Percentiles rank a stretch among this genome's conserved stretches.
Evolutionary conservation across 2,329 filamentous ascomycete species (phyloP).

Genomic region (Colletotrichum gloeosporioides): DNA sequence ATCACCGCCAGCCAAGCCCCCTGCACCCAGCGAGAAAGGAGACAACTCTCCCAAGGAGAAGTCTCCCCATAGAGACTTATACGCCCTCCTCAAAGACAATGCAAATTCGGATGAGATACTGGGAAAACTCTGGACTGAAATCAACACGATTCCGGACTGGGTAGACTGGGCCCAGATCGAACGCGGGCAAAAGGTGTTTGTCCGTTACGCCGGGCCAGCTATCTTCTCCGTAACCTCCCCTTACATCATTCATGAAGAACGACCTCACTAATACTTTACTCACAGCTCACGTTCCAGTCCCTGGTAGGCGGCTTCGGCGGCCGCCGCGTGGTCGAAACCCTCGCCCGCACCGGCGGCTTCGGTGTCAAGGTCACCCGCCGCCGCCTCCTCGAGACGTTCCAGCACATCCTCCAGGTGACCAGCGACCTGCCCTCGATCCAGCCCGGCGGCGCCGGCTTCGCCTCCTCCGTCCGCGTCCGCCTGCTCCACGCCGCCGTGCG

Average conservation of each 20-base stretch:
- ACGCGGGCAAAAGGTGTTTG: conserved; percentile 78
- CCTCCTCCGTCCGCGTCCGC: conserved; percentile 67
- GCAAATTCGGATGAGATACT: conserved; percentile 59
- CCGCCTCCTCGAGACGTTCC: conserved; percentile 72
- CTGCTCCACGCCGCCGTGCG: conserved; percentile 71
- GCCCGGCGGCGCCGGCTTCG: conserved; percentile 69
- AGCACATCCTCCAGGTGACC: conserved; percentile 77
- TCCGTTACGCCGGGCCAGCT: conserved; percentile 73
- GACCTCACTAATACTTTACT: conserved; percentile 25
- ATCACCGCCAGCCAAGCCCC: conserved; percentile 44
- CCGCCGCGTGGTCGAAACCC: conserved; percentile 74
- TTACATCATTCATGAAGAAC: conserved; percentile 26
- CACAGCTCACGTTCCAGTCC: conserved; percentile 65
- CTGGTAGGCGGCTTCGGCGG: conserved; percentile 75
- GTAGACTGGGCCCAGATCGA: conserved; percentile 80
- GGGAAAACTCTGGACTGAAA: conserved; percentile 66
- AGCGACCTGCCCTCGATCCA: conserved; percentile 67
- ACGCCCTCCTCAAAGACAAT: conserved; percentile 65
- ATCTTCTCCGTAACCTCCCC: conserved; percentile 56
- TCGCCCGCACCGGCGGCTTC: conserved; percentile 78
- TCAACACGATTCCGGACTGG: conserved; percentile 73
- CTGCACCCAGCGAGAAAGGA: conserved; percentile 36
- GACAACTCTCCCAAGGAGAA: conserved; percentile 34
- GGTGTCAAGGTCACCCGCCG: conserved; percentile 69
- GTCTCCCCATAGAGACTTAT: conserved; percentile 60